Percentiles rank a stretch among this genome's conserved stretches.
These are phyloP conservation scores for Aquanectria penicillioides DNA, from an alignment of 2,329 filamentous ascomycete species.

Conservation along the genomic window DNA sequence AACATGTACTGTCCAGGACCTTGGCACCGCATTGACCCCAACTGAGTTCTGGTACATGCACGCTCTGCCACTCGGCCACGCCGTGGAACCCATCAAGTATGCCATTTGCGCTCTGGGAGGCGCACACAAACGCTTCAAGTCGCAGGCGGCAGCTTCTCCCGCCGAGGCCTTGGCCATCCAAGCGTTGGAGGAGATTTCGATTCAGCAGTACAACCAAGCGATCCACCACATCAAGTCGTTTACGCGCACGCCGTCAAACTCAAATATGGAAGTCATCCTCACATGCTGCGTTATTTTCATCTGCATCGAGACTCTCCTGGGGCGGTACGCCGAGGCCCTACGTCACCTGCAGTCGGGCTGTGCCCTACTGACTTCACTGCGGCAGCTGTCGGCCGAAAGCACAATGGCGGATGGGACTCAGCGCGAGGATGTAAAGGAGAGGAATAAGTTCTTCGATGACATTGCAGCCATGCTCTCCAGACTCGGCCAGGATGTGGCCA, in stretches of 20 bases:
- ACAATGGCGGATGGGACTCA: neutral
- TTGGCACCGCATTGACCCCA: slow-evolving; percentile 17
- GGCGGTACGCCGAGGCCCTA: slow-evolving; percentile 33
- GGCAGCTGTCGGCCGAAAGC: neutral
- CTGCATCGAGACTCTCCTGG: slow-evolving; percentile 33
- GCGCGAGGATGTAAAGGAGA: slow-evolving; percentile 1
- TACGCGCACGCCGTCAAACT: slow-evolving; percentile 19
- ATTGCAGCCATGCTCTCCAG: slow-evolving; percentile 29
- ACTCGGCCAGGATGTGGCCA: slow-evolving; percentile 25
- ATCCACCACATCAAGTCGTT: slow-evolving; percentile 32
- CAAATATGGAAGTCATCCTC: slow-evolving; percentile 29
- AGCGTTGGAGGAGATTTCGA: slow-evolving; percentile 19
- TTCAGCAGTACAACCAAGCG: slow-evolving; percentile 36
- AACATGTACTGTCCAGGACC: slow-evolving; percentile 22
- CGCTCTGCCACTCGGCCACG: slow-evolving; percentile 15
- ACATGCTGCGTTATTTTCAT: slow-evolving; percentile 39
- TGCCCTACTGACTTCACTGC: slow-evolving; percentile 23
- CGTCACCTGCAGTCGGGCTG: slow-evolving; percentile 34
- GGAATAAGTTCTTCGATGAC: slow-evolving; percentile 11
- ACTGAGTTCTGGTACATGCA: slow-evolving; percentile 22
- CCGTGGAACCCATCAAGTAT: slow-evolving; percentile 17
- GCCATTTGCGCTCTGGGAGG: slow-evolving; percentile 18
- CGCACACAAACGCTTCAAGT: slow-evolving; percentile 26
- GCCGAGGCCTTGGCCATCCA: neutral
- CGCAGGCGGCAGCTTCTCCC: neutral